Base-by-base conservation (phyloP, 2,329 filamentous ascomycete species). In the Fusarium avenaceum region DNA sequence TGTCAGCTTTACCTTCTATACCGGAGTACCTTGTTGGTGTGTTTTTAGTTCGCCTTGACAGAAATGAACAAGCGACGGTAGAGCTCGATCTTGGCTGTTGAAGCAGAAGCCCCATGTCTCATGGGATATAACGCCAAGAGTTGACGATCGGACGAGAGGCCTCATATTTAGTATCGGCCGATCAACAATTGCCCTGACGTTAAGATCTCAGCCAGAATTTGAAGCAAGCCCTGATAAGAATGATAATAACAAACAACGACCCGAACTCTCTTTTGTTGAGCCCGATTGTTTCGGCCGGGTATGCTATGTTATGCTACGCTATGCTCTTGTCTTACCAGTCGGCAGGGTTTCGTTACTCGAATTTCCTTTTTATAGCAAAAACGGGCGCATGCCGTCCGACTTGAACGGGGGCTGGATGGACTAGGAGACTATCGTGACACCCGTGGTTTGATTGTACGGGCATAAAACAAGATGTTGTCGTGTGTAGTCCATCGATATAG, bases 311-410 rank as follows among this genome's bases (percentile, higher is more conserved):
- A 24, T 22, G 22, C 14, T 17, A 22, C 15, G 32, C 19, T 30
- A 26, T 26, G 9, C n/a, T 46, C 43, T 28, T 44, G 35, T 38
- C 39, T 24, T 58, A 22, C 14, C 33, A 40, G 15, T 19, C 20
- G 32, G 47, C 22, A 47, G 45, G 24, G 43, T 28, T 45, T 45
- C 30, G 22, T n/a, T 28, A 28, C 43, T 38, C 35, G 17, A 7
- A n/a, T 17, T 54, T 63, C 51, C 51, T 63, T 57, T 63, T 57
- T 57, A 62, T 63, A 63, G 58, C n/a, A 47, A 44, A 52, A 40
- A 50, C 44, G 39, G 50, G 58, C 39, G 44, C 39, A 49, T 42
- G 22, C 26, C 47, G 58, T 63, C 58, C 51, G 33, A 57, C 60
- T 57, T 57, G 26, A 49, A 58, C 33, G 11, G n/a, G 38, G 39